These are phyloP conservation scores for Lotmaria passim DNA, from an alignment of 208 protist species.

Conservation along the genomic window DNA sequence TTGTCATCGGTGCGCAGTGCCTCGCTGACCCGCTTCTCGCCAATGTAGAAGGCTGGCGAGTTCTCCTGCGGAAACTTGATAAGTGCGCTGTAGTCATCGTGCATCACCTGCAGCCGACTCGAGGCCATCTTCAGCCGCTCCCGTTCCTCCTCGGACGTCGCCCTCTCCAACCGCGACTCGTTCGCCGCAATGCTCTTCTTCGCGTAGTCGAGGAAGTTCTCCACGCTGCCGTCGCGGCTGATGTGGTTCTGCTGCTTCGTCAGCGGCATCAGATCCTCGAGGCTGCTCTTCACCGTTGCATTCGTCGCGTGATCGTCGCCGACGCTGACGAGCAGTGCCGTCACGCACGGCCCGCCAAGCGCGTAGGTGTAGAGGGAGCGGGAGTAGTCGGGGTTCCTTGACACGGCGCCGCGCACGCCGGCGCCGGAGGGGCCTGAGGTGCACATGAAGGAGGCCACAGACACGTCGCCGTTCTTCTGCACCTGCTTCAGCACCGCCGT, in stretches of 20 bases:
- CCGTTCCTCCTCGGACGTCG: constrained; percentile 22
- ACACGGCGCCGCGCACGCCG: constrained; percentile 34
- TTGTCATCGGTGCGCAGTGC: constrained; percentile 24
- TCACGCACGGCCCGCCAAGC: constrained; percentile 55
- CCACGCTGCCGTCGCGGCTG: constrained; percentile 56
- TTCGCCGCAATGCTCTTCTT: constrained; percentile 37
- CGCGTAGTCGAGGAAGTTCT: constrained; percentile 50
- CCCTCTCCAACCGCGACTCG: constrained; percentile 28
- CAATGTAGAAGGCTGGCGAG: constrained; percentile 33
- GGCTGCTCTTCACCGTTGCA: constrained; percentile 25
- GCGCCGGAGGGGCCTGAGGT: constrained; percentile 33
- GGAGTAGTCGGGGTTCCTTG: constrained; percentile 47
- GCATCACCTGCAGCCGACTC: constrained; percentile 33
- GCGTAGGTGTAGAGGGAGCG: constrained; percentile 61
- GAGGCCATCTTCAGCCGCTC: constrained; percentile 22
- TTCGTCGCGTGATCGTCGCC: constrained; percentile 30
- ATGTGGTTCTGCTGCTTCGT: constrained; percentile 50
- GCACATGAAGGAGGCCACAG: constrained; percentile 50
- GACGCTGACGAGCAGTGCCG: constrained; percentile 41
- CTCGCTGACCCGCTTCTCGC: constrained; percentile 29
- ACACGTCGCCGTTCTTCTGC: constrained; percentile 46
- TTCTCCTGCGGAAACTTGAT: constrained; percentile 26
- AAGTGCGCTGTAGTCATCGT: constrained; percentile 40
- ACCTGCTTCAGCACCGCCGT: constrained; percentile 53
- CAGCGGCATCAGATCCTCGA: constrained; percentile 35